These are phyloP conservation scores for Scheffersomyces lignosus DNA, from an alignment of 805 yeast species.

Conservation along the genomic window DNA sequence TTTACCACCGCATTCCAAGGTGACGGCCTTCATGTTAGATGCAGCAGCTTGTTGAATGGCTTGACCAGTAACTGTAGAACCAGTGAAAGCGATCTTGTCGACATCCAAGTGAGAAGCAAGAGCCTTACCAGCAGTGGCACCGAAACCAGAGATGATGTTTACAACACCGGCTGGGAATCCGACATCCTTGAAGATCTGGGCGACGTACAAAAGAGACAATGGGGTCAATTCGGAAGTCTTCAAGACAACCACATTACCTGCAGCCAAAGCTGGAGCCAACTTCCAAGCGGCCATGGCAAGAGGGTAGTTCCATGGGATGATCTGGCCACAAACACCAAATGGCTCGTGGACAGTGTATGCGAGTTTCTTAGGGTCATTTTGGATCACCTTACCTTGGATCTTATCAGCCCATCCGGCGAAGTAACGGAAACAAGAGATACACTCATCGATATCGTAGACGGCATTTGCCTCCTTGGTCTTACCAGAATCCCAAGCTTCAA, in stretches of 20 bases:
- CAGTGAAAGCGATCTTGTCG: slow-evolving; percentile 56
- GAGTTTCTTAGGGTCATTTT: slow-evolving; percentile 47
- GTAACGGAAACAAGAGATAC: slow-evolving; percentile 47
- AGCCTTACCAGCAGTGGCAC: slow-evolving; percentile 67
- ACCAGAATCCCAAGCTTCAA: slow-evolving; percentile 51
- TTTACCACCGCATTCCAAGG: slow-evolving; percentile 74
- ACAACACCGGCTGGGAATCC: slow-evolving; percentile 79
- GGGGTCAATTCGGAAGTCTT: slow-evolving; percentile 81
- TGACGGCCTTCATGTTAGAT: slow-evolving; percentile 58
- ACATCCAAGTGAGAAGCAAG: slow-evolving; percentile 55
- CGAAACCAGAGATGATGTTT: slow-evolving; percentile 70
- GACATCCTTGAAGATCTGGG: slow-evolving; percentile 56
- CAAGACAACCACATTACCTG: slow-evolving; percentile 71
- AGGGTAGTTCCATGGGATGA: slow-evolving; percentile 76
- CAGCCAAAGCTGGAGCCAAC: slow-evolving; percentile 78
- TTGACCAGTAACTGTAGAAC: slow-evolving; percentile 62
- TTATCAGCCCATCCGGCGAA: slow-evolving; percentile 68
- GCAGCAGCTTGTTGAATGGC: slow-evolving; percentile 64
- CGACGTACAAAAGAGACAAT: slow-evolving; percentile 62
- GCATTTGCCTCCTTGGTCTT: slow-evolving; percentile 50
- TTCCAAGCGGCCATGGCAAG: slow-evolving; percentile 75
- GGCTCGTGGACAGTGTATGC: slow-evolving; percentile 73
- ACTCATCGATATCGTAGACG: slow-evolving; percentile 47
- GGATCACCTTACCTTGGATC: slow-evolving; percentile 46
- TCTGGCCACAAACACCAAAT: slow-evolving; percentile 63